These are phyloP conservation scores for Calonectria ilicicola DNA, from an alignment of 2,329 filamentous ascomycete species.

Conservation along the genomic window DNA sequence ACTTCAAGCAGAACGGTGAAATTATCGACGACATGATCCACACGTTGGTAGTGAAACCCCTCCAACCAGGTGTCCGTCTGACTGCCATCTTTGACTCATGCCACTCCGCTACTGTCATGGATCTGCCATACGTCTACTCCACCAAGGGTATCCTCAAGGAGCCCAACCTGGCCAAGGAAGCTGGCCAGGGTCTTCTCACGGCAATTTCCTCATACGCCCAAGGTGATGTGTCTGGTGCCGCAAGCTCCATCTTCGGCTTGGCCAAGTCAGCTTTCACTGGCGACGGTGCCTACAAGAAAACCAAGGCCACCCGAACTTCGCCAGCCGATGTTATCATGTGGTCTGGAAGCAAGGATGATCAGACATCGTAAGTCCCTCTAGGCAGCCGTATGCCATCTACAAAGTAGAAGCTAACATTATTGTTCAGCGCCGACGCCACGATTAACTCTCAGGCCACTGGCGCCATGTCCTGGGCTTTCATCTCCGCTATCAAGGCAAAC, in stretches of 20 bases:
- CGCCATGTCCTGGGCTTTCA: conserved; percentile 98
- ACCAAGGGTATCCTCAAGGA: conserved; percentile 85
- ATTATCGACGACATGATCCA: conserved; percentile 87
- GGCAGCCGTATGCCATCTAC: conserved; percentile 23
- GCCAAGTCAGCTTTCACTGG: conserved; percentile 89
- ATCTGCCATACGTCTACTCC: conserved; percentile 84
- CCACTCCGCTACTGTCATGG: conserved; percentile 82
- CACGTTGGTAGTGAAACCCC: conserved; percentile 78
- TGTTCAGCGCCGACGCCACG: conserved; percentile 83
- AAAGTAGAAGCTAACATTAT: conserved; percentile 32
- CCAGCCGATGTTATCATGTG: conserved; percentile 98
- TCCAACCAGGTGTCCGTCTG: conserved; percentile 85
- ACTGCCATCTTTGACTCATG: conserved; percentile 87
- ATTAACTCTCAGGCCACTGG: conserved; percentile 92
- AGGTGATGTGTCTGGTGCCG: conserved; percentile 86
- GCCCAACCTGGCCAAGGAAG: conserved; percentile 84
- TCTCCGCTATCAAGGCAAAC: conserved; percentile 89
- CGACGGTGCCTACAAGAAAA: conserved; percentile 82
- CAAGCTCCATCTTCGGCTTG: conserved; percentile 82
- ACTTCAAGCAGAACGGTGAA: conserved; percentile 76
- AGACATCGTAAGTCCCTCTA: conserved; percentile 75
- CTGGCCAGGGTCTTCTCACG: conserved; percentile 77
- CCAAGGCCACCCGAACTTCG: conserved; percentile 89
- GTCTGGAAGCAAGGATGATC: conserved; percentile 95
- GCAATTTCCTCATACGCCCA: conserved; percentile 83